Conservation (phyloP, 208 protist genomes). For the Angomonas ambiguus region DNA sequence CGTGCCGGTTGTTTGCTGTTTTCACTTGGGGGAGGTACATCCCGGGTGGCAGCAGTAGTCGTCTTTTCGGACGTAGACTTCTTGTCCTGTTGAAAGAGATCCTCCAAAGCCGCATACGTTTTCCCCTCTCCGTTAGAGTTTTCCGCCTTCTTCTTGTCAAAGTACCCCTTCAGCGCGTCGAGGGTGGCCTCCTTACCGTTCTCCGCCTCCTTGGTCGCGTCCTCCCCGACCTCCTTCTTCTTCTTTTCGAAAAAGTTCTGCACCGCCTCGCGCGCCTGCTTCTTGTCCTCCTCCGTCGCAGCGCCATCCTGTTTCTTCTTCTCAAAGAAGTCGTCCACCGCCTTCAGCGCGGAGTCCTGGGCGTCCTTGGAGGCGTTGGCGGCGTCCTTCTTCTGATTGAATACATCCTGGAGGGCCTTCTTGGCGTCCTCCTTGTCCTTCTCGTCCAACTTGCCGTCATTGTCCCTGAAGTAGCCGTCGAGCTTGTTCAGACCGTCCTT, state of each 20-base stretch:
- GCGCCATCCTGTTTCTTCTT: neutral
- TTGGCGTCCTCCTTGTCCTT: conserved; percentile 4
- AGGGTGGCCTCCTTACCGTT: neutral
- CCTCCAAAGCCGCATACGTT: neutral
- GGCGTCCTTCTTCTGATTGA: neutral
- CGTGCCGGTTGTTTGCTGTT: neutral
- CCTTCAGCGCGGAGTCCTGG: neutral
- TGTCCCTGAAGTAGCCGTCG: conserved; percentile 9
- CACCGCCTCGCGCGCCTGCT: neutral
- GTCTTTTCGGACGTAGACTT: neutral
- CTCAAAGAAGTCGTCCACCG: neutral
- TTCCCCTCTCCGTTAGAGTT: neutral
- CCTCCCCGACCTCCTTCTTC: neutral
- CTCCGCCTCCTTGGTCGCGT: neutral
- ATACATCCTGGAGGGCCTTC: neutral
- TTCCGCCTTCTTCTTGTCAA: neutral
- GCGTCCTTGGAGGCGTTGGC: neutral
- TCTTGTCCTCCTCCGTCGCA: neutral
- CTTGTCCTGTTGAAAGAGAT: neutral
- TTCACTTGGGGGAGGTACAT: neutral
- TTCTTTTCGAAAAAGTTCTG: neutral
- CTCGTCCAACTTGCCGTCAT: neutral
- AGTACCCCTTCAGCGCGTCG: neutral
- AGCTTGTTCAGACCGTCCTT: neutral
- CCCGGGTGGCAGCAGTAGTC: neutral